These are phyloP conservation scores for Talaromyces sp. DNA, from an alignment of 2,329 filamentous ascomycete species.

Conservation along the genomic window DNA sequence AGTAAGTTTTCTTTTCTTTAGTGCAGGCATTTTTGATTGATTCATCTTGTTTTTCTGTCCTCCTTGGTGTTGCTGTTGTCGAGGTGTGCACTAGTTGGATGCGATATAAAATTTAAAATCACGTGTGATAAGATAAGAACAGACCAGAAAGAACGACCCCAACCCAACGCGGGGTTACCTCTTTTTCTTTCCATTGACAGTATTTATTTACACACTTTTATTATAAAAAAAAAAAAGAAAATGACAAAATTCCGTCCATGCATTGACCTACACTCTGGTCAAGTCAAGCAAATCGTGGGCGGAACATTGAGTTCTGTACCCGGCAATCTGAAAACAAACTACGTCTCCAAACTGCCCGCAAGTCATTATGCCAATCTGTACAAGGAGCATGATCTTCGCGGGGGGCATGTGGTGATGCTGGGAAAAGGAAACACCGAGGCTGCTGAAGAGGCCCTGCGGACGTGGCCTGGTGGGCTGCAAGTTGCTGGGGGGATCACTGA, in stretches of 20 bases:
- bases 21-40: slow-evolving; percentile 2
- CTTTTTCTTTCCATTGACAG: neutral
- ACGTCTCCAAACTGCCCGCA: slow-evolving; percentile 77
- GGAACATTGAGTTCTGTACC: slow-evolving; percentile 73
- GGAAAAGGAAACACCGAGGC: slow-evolving; percentile 80
- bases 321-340: slow-evolving; percentile 76
- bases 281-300: slow-evolving; percentile 97
- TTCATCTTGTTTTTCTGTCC: neutral
- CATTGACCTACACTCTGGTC: slow-evolving; percentile 94
- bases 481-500: slow-evolving; percentile 92
- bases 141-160: neutral
- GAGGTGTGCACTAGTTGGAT: slow-evolving; percentile 12
- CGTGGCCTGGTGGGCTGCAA: slow-evolving; percentile 78
- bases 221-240: slow-evolving; percentile 13
- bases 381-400: slow-evolving; percentile 64
- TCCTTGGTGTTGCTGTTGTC: neutral
- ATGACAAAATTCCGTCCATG: slow-evolving; percentile 97
- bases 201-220: no score
- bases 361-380: slow-evolving; percentile 79
- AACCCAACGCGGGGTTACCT: neutral
- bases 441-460: slow-evolving; percentile 66
- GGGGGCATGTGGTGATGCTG: slow-evolving; percentile 95
- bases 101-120: slow-evolving; percentile 15
- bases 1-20: slow-evolving; percentile 7
- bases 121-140: slow-evolving; percentile 35